A percentile compares a stretch with the other conserved stretches of the same genome.
phyloP scores from a whole-genome alignment of 345 rosid species.

The Eucalyptus cloeziana region DNA sequence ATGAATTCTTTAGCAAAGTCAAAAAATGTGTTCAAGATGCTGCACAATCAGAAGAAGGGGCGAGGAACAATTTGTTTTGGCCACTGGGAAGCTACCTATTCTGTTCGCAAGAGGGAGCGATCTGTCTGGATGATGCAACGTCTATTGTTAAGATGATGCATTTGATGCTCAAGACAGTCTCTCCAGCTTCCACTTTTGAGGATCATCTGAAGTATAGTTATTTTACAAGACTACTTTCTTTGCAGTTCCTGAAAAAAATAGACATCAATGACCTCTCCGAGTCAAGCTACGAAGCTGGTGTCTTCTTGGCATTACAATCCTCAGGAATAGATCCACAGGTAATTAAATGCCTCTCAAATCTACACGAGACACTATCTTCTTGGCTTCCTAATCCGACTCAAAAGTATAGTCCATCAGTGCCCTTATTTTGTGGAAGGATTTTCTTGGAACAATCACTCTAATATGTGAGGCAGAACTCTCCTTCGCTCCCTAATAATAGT shows the following conservation, averaged over 20 bases:
- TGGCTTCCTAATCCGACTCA: background rate
- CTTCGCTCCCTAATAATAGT: too few relatives aligned
- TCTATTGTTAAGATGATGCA: conserved; percentile 44
- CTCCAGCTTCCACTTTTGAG: conserved; percentile 18
- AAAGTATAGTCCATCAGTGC: too few relatives aligned
- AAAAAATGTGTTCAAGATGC: background rate
- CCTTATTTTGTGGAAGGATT: too few relatives aligned
- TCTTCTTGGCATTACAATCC: conserved; percentile 54
- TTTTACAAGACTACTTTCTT: conserved; percentile 20
- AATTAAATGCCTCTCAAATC: background rate
- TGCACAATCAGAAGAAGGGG: background rate
- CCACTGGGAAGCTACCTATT: conserved; percentile 67
- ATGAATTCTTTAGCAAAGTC: conserved; percentile 7
- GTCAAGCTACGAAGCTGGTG: conserved; percentile 52
- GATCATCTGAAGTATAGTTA: conserved; percentile 56
- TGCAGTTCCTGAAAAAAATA: conserved; percentile 23
- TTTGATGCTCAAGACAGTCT: conserved; percentile 12
- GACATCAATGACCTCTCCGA: conserved; percentile 14
- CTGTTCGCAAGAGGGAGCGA: conserved; percentile 58
- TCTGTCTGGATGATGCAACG: conserved; percentile 47
- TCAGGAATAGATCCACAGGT: conserved; percentile 36
- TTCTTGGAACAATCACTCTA: too few relatives aligned
- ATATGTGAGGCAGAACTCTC: too few relatives aligned
- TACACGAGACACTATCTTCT: background rate
- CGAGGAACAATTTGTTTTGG: conserved; percentile 14